phyloP scores from a whole-genome alignment of 768 basidiomycete genomes.

The Mycena alexandri region DNA sequence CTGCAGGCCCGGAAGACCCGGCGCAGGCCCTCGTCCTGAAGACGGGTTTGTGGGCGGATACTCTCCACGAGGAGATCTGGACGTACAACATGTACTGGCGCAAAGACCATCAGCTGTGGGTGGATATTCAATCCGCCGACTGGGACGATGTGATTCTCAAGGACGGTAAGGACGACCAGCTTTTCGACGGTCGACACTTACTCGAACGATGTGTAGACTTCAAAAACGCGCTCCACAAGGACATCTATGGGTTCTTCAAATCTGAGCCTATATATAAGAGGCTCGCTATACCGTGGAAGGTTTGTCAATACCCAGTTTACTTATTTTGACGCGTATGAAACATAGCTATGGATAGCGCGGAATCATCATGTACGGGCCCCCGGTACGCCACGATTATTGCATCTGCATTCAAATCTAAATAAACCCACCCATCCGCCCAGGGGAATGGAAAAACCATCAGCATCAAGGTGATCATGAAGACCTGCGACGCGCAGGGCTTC shows the following conservation, averaged over 20 bases:
- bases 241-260: conserved; percentile 84
- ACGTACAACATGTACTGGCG: conserved; percentile 71
- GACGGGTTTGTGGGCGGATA: conserved; percentile 64
- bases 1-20: conserved; percentile 58
- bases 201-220: conserved; percentile 52
- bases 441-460: conserved; percentile 91
- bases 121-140: conserved; percentile 71
- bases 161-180: conserved; percentile 42
- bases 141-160: conserved; percentile 85
- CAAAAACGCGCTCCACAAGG: conserved; percentile 77
- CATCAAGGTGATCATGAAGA: conserved; percentile 86
- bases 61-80: conserved; percentile 78
- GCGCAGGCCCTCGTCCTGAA: conserved; percentile 65
- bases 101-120: conserved; percentile 73
- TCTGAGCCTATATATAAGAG: conserved; percentile 80
- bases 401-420: neutral
- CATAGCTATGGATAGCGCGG: conserved; percentile 66
- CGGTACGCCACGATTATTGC: conserved; percentile 56
- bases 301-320: conserved; percentile 38
- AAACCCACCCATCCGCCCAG: conserved; percentile 39
- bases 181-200: neutral
- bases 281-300: conserved; percentile 88
- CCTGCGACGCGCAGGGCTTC: conserved; percentile 71
- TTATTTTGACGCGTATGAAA: neutral
- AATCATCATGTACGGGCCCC: conserved; percentile 86